Conservation (phyloP, 371 early-diverging fungal genomes). For the Mycotypha africana region DNA sequence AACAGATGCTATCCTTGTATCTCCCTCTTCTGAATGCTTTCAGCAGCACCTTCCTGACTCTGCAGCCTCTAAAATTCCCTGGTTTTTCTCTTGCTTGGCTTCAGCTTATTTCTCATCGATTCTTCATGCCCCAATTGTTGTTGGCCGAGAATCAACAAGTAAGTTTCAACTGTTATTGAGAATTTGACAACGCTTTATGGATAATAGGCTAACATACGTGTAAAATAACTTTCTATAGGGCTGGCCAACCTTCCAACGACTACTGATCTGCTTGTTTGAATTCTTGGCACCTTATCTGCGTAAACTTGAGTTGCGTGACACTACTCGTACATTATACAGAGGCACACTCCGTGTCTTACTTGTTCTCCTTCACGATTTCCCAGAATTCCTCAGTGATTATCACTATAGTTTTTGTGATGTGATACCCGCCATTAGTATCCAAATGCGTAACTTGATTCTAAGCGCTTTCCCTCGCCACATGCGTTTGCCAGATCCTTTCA, state of each 20-base stretch:
- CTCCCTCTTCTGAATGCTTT: constrained; percentile 65
- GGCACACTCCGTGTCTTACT: constrained; percentile 87
- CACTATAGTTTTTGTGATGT: constrained; percentile 89
- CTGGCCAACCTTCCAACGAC: constrained; percentile 83
- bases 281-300: constrained; percentile 84
- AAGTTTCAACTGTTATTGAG: no score
- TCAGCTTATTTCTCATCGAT: constrained; percentile 85
- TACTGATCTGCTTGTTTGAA: constrained; percentile 76
- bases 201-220: no score
- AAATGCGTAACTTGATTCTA: constrained; percentile 90
- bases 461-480: constrained; percentile 93
- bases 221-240: constrained; percentile 35
- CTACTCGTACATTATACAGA: constrained; percentile 81
- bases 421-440: constrained; percentile 90
- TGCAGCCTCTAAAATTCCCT: constrained; percentile 86
- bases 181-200: no score
- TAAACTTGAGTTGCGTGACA: constrained; percentile 60
- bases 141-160: constrained; percentile 64
- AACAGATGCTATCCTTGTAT: constrained; percentile 58
- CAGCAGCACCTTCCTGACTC: constrained; percentile 75
- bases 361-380: constrained; percentile 95
- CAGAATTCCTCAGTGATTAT: constrained; percentile 92
- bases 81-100: constrained; percentile 97
- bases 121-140: constrained; percentile 87
- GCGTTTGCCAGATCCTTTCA: constrained; percentile 95